Conservation (phyloP, 75 land plant species). For the Pinus tabuliformis region DNA sequence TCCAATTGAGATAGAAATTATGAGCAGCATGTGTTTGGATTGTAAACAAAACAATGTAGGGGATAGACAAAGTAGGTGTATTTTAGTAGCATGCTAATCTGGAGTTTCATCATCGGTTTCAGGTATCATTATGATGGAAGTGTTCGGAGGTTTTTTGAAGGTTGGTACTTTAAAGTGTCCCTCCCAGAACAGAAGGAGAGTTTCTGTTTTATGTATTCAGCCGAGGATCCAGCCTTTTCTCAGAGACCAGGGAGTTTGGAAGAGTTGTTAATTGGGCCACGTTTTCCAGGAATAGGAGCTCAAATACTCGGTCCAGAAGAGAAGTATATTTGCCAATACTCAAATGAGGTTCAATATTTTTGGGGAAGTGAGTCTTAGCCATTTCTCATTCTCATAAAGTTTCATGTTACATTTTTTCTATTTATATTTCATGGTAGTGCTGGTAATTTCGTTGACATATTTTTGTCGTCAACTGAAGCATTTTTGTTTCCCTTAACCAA, state of each 20-base stretch:
- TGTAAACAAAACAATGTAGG: too few relatives aligned
- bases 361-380: constrained; percentile 81
- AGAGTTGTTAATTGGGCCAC: constrained; percentile 38
- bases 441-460: too few relatives aligned
- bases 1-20: too few relatives aligned
- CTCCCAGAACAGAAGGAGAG: constrained; percentile 84
- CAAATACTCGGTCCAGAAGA: constrained; percentile 95
- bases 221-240: constrained; percentile 76
- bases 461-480: too few relatives aligned
- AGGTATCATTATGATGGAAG: constrained; percentile 98
- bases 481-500: too few relatives aligned
- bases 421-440: too few relatives aligned
- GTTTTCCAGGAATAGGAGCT: constrained; percentile 90
- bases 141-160: constrained; percentile 77
- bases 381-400: background rate
- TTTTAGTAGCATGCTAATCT: too few relatives aligned
- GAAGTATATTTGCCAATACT: constrained; percentile 79
- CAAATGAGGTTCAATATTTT: constrained; percentile 51
- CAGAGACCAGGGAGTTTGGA: constrained; percentile 31
- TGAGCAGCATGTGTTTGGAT: too few relatives aligned
- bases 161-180: constrained; percentile 97
- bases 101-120: background rate
- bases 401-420: background rate
- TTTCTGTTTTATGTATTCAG: constrained; percentile 97
- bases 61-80: too few relatives aligned